These are phyloP conservation scores for Melanomma pulvis-pyrius DNA, from an alignment of 495 filamentous ascomycete species.

Conservation along the genomic window DNA sequence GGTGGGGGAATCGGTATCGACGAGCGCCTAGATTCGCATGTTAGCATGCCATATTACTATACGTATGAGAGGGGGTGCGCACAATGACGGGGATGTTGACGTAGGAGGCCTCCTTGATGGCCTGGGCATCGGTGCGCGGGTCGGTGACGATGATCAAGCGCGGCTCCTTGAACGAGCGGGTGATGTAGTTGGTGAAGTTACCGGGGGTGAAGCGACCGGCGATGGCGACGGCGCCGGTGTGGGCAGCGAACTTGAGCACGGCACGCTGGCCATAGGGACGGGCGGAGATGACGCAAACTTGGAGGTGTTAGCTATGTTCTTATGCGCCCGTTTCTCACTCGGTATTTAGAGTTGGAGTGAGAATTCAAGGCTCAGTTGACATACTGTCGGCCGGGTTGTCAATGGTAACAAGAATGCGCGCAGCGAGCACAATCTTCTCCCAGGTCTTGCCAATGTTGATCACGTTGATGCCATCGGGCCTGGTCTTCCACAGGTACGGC, in stretches of 20 bases:
- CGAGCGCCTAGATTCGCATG: conserved; percentile 58
- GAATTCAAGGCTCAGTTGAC: neutral
- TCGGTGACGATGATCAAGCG: conserved; percentile 99
- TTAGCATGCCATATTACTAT: neutral
- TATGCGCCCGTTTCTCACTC: neutral
- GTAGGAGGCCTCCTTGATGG: conserved; percentile 99
- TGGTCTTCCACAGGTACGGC: conserved; percentile 99
- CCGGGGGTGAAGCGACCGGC: conserved; percentile 99
- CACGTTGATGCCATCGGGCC: conserved; percentile 95
- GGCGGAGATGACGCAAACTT: conserved; percentile 95
- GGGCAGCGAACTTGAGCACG: conserved; percentile 96
- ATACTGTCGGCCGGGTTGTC: conserved; percentile 93
- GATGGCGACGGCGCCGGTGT: conserved; percentile 97
- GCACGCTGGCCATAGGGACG: conserved; percentile 99
- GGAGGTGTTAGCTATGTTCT: neutral
- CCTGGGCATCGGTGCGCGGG: conserved; percentile 98
- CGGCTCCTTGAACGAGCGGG: conserved; percentile 99
- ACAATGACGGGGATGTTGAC: conserved; percentile 99
- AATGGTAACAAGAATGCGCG: conserved; percentile 96
- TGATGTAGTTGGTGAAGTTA: conserved; percentile 99
- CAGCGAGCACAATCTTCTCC: conserved; percentile 99
- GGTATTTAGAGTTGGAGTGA: neutral
- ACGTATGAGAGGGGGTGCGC: neutral
- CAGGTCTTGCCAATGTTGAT: conserved; percentile 99
- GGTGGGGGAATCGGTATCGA: conserved; percentile 98